Percentiles rank a stretch among this genome's conserved stretches.
Evolutionary conservation across 2,329 filamentous ascomycete species (phyloP).

Genomic region (Amauroascus niger): DNA sequence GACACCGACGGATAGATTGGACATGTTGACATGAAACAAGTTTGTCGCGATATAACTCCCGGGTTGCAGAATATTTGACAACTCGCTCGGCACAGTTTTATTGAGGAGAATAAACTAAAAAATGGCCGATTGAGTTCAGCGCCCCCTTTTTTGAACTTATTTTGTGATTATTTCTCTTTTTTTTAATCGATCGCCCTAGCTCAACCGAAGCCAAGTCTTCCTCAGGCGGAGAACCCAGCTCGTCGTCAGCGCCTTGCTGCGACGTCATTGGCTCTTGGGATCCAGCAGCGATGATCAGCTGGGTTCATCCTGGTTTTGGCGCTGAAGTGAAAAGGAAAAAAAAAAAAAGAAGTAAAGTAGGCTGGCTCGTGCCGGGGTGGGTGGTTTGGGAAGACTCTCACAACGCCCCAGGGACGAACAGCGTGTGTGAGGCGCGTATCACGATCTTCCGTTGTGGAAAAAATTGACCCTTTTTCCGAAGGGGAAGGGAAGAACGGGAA

Average conservation of each 20-base stretch:
- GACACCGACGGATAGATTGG: too few species aligned
- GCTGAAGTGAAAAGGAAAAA: too few species aligned
- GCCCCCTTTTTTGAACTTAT: background rate
- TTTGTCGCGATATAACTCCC: background rate
- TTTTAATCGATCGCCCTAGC: background rate
- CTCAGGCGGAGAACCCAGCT: background rate
- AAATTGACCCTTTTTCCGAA: background rate
- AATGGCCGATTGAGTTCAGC: background rate
- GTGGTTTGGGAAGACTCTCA: too few species aligned
- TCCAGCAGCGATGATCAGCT: background rate
- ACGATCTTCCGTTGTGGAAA: background rate
- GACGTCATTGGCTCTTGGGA: constrained; percentile 1
- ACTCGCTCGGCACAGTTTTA: too few species aligned
- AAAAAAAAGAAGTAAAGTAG: too few species aligned
- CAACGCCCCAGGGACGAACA: too few species aligned
- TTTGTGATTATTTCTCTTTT: too few species aligned
- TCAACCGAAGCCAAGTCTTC: background rate
- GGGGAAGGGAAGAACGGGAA: background rate
- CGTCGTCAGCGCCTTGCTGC: too few species aligned
- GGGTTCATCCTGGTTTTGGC: background rate
- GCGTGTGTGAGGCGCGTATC: background rate
- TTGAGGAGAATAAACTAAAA: background rate
- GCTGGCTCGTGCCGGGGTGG: too few species aligned
- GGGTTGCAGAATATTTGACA: too few species aligned
- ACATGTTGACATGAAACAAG: background rate